Evolutionary conservation across 2,329 filamentous ascomycete genomes (phyloP), one percentile per base, ranked within the genome.

Genomic region (Aspergillus brasiliensis): DNA sequence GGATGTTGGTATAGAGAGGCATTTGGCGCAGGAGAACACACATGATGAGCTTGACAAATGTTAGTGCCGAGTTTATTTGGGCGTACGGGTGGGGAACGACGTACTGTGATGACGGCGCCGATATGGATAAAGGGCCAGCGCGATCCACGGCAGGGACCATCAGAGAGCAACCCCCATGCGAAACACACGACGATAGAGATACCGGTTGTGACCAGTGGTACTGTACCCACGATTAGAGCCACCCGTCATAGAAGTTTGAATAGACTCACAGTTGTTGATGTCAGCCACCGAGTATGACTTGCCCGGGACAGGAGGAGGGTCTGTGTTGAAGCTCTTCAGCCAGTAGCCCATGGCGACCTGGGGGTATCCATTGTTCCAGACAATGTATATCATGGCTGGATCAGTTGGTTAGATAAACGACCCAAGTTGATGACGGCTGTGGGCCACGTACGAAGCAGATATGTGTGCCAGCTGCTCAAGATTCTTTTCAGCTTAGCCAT

Each of bases 271-370:
- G 47, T 75, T 71, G 53, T 78, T 77, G 48, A 77, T 77, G 34
- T 77, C 63, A 1, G 69, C 23, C 2, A 77, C 64, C 1, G 73
- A 67, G 57, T 70, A 78, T 3, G 63, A 56, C 1, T 57, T 69
- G 2, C 76, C 77, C 0, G 76, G 76, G 1, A 79, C 69, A 3
- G 77, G 76, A 31, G 71, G 47, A 8, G 74, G 72, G 2, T 67
- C 67, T 5, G 65, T 61, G 34, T 77, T 74, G 63, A 78, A 79
- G 57, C 73, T 76, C 59, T 79, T 79, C 38, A 80, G 65, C 75
- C 77, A 80, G 62, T 77, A 78, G 1, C 76, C 77, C 75, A 79
- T 79, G 6, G 70, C 76, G 0, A 64, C 44, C 51, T 78, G 76
- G 1, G 66, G 58, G 3, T 23, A 17, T 17, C 72, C 75, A 34